Conservation (phyloP, 2,329 filamentous ascomycete genomes). For the Penicillium sp. region DNA sequence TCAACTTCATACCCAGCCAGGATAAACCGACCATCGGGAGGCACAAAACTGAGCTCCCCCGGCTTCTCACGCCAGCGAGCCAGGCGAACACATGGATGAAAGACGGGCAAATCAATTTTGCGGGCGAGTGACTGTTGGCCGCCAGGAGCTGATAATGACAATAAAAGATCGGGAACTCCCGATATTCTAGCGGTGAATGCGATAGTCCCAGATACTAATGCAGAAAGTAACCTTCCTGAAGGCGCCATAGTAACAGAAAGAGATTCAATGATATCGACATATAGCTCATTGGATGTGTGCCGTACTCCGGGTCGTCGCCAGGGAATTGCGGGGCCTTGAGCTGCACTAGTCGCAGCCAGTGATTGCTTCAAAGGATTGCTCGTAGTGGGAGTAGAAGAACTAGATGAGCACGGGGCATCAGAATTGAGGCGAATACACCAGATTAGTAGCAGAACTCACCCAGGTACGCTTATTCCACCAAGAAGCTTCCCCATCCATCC, state of each 20-base stretch:
- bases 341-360: constrained; percentile 34
- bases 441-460: constrained; percentile 47
- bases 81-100: constrained; percentile 91
- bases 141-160: constrained; percentile 76
- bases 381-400: constrained; percentile 43
- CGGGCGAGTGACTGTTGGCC: constrained; percentile 73
- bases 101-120: constrained; percentile 84
- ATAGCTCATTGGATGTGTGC: constrained; percentile 95
- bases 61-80: constrained; percentile 86
- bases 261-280: constrained; percentile 92
- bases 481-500: constrained; percentile 86
- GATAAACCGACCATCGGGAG: constrained; percentile 91
- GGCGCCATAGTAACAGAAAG: constrained; percentile 85
- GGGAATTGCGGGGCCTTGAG: constrained; percentile 62
- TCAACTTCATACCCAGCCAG: constrained; percentile 94
- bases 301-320: constrained; percentile 91
- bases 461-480: constrained; percentile 80
- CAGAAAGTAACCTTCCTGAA: constrained; percentile 81
- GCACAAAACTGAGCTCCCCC: constrained; percentile 92
- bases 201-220: constrained; percentile 87
- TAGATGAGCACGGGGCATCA: not conserved
- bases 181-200: constrained; percentile 95
- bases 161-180: constrained; percentile 83
- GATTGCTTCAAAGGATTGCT: constrained; percentile 43
- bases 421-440: not conserved